Evolutionary conservation across 768 basidiomycete species (phyloP).

Genomic region (Hortiboletus flavorubellus): DNA sequence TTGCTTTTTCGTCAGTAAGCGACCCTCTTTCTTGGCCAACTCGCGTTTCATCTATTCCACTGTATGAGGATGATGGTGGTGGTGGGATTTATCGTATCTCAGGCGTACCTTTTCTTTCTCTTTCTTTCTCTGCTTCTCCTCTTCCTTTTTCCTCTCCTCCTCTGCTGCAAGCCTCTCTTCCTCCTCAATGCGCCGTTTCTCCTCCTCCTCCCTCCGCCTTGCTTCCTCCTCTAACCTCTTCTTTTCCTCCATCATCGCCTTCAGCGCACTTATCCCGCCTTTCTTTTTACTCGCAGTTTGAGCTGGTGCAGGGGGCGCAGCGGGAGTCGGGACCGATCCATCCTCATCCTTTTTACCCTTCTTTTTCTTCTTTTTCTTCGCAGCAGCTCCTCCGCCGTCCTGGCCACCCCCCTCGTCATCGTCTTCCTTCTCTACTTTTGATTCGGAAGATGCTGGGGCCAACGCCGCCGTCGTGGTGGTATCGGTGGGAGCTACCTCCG

Average conservation of each 20-base stretch:
- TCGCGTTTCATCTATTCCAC: conserved; percentile 75
- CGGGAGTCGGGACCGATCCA: conserved; percentile 45
- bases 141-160: conserved; percentile 72
- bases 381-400: conserved; percentile 42
- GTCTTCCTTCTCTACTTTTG: conserved; percentile 44
- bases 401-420: conserved; percentile 69
- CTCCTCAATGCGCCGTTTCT: conserved; percentile 78
- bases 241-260: conserved; percentile 91
- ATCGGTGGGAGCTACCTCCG: conserved; percentile 30
- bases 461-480: conserved; percentile 9
- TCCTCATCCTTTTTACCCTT: conserved; percentile 75
- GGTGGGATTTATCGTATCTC: neutral
- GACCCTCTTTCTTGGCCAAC: conserved; percentile 89
- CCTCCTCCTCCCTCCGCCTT: conserved; percentile 66
- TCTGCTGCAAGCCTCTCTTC: conserved; percentile 79
- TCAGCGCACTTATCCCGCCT: conserved; percentile 76
- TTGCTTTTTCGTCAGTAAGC: conserved; percentile 94
- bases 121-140: conserved; percentile 79
- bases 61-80: neutral
- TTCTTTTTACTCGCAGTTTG: conserved; percentile 62
- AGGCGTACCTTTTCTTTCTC: conserved; percentile 78
- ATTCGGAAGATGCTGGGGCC: conserved; percentile 28
- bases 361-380: conserved; percentile 86
- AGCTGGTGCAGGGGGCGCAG: conserved; percentile 32
- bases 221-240: conserved; percentile 86